phyloP scores from a whole-genome alignment of 805 yeast genomes.

The Monosporozyma aquatica region DNA sequence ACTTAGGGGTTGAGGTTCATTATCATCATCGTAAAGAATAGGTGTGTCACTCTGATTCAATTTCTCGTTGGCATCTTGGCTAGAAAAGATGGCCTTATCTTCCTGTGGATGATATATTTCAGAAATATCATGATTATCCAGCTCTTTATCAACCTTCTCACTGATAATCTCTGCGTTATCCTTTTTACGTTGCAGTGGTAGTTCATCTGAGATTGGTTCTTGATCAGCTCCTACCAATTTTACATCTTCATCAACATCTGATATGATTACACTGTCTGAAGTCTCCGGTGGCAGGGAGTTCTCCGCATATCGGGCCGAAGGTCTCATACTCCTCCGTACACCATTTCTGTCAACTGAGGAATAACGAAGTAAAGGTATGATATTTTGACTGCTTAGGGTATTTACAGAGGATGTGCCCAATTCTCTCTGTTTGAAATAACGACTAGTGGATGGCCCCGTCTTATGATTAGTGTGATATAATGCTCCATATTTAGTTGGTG shows the following conservation, averaged over 20 bases:
- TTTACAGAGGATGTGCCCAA: too few relatives aligned
- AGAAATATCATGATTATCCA: constrained; percentile 1
- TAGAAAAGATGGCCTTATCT: not conserved
- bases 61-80: not conserved
- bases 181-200: not conserved
- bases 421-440: not conserved
- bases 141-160: constrained; percentile 2
- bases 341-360: too few relatives aligned
- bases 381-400: too few relatives aligned
- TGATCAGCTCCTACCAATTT: constrained; percentile 11
- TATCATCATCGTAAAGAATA: not conserved
- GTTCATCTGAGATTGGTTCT: not conserved
- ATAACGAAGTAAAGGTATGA: too few relatives aligned
- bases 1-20: not conserved
- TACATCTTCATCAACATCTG: constrained; percentile 19
- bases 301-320: not conserved
- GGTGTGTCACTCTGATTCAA: not conserved
- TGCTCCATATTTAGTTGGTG: constrained; percentile 7
- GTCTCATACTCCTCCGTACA: not conserved
- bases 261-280: constrained; percentile 9
- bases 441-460: not conserved
- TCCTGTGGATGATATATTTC: not conserved
- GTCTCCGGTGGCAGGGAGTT: not conserved
- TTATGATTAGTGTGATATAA: not conserved
- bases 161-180: constrained; percentile 1